A percentile compares a stretch with the other conserved stretches of the same genome.
Evolutionary conservation across 208 protist genomes (phyloP).

Genomic region (Plasmodiophora brassicae): DNA sequence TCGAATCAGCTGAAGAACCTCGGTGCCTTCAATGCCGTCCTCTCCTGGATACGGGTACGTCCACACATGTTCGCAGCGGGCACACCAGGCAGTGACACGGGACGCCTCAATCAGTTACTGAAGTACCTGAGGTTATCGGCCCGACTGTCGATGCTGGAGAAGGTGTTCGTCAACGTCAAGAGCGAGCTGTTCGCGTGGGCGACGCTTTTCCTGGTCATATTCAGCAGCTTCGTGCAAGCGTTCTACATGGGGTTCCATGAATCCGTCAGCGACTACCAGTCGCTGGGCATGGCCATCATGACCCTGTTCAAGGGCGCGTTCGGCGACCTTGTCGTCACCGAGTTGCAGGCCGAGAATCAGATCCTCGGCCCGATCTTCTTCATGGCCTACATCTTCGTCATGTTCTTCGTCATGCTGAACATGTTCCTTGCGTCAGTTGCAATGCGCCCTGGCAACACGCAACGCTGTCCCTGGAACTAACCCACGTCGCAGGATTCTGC

Average conservation of each 20-base stretch:
- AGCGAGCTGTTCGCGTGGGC: neutral
- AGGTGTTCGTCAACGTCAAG: neutral
- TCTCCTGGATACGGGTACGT: neutral
- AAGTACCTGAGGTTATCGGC: neutral
- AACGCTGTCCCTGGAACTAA: neutral
- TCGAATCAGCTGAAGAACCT: neutral
- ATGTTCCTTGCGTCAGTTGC: neutral
- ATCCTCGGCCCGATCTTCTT: neutral
- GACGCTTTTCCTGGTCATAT: neutral
- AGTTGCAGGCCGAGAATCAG: neutral
- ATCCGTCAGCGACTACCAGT: neutral
- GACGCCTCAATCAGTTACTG: too few species aligned
- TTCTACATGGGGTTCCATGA: neutral
- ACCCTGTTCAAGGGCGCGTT: neutral
- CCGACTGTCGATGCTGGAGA: neutral
- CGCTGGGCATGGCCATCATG: neutral
- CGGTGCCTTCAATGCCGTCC: neutral
- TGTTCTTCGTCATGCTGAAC: neutral
- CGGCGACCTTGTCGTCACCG: neutral
- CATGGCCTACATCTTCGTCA: neutral
- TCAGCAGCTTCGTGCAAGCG: neutral
- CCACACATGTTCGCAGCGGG: too few species aligned
- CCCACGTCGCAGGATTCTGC: neutral
- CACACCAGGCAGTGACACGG: too few species aligned
- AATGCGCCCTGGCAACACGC: neutral